Evolutionary conservation across 2,329 filamentous ascomycete species (phyloP).

Genomic region (Conoideocrella luteorostrata): DNA sequence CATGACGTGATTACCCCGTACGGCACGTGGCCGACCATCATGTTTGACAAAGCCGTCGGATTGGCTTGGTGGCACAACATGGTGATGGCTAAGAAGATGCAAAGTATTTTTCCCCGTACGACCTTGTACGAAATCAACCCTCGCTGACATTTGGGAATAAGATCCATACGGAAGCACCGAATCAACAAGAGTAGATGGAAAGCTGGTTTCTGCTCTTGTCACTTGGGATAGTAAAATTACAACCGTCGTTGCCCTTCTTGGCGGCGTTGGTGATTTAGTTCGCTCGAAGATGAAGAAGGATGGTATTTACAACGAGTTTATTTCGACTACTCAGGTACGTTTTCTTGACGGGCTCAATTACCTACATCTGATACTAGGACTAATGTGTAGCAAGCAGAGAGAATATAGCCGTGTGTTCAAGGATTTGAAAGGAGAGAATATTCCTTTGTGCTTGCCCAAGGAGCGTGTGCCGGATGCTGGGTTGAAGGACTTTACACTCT

Average conservation of each 20-base stretch:
- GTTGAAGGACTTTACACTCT: slow-evolving; percentile 20
- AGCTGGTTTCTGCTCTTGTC: slow-evolving; percentile 30
- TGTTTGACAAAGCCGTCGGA: slow-evolving; percentile 31
- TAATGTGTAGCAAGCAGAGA: slow-evolving; percentile 12
- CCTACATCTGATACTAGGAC: neutral
- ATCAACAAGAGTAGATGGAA: slow-evolving; percentile 31
- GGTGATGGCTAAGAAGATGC: slow-evolving; percentile 35
- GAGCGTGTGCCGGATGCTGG: slow-evolving; percentile 17
- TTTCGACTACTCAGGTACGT: slow-evolving; percentile 21
- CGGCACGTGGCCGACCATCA: slow-evolving; percentile 28
- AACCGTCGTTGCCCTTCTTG: slow-evolving; percentile 31
- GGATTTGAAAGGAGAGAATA: slow-evolving; percentile 22
- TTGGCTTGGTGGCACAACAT: slow-evolving; percentile 38
- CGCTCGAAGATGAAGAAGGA: slow-evolving; percentile 30
- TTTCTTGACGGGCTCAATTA: too few relatives aligned
- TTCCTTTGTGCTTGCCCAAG: slow-evolving; percentile 22
- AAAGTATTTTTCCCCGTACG: slow-evolving; percentile 26
- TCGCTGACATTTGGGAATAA: slow-evolving; percentile 11
- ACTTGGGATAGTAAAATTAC: slow-evolving; percentile 39
- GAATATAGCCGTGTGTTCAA: slow-evolving; percentile 24
- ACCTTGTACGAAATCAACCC: too few relatives aligned
- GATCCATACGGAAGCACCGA: slow-evolving; percentile 33
- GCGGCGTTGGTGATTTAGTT: slow-evolving; percentile 31
- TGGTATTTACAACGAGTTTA: slow-evolving; percentile 31
- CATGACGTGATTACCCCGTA: slow-evolving; percentile 36